Conservation (phyloP, 441 rosid genomes). For the Eutrema salsugineum region DNA sequence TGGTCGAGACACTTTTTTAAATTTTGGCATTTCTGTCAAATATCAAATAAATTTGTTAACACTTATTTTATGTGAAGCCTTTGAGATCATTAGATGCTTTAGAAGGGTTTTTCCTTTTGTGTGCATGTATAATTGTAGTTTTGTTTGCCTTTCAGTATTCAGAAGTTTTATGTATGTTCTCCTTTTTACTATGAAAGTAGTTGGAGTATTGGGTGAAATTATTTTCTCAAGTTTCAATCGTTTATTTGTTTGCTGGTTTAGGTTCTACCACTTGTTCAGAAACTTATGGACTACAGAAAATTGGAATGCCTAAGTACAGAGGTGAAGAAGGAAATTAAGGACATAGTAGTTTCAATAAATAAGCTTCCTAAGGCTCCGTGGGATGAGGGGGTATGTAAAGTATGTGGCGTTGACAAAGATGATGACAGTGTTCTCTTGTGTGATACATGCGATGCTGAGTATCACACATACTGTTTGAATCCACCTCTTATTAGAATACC, state of each 20-base stretch:
- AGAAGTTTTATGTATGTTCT: constrained; percentile 4
- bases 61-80: not conserved
- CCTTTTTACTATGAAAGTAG: not conserved
- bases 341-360: constrained; percentile 54
- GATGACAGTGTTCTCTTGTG: constrained; percentile 97
- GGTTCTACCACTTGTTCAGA: constrained; percentile 70
- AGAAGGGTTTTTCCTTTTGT: constrained; percentile 1
- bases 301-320: constrained; percentile 60
- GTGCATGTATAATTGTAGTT: not conserved
- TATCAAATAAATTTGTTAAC: constrained; percentile 5
- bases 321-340: constrained; percentile 65
- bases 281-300: constrained; percentile 57
- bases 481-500: constrained; percentile 98
- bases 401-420: constrained; percentile 95
- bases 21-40: not conserved
- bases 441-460: constrained; percentile 97
- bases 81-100: constrained; percentile 18
- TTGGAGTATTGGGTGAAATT: constrained; percentile 2
- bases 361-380: constrained; percentile 95
- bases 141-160: not conserved
- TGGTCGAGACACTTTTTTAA: not conserved
- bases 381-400: constrained; percentile 99
- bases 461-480: constrained; percentile 96
- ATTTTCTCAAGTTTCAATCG: constrained; percentile 16
- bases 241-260: constrained; percentile 38